A percentile compares a stretch with the other conserved stretches of the same genome.
Evolutionary conservation across 1,139 yeast species (phyloP).

Genomic region (Sugiyamaella grinbergsii): DNA sequence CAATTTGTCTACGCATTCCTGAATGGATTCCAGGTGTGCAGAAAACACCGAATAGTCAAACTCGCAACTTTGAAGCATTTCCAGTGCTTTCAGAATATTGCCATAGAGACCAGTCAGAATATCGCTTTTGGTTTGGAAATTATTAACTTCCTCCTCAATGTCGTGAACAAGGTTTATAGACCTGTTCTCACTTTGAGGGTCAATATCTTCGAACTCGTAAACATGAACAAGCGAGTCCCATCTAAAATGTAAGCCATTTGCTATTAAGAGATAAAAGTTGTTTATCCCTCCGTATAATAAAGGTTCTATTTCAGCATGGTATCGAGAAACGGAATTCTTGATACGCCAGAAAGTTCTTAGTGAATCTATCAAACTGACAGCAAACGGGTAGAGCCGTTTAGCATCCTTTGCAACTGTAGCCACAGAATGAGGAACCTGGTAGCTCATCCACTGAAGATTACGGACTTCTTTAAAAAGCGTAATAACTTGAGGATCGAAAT

Average conservation of each 20-base stretch:
- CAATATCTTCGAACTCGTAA: conserved; percentile 44
- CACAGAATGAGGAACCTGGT: conserved; percentile 59
- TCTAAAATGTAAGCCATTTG: conserved; percentile 44
- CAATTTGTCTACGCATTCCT: conserved; percentile 48
- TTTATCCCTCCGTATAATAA: conserved; percentile 49
- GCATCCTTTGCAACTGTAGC: conserved; percentile 50
- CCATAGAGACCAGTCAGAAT: conserved; percentile 33
- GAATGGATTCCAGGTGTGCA: conserved; percentile 43
- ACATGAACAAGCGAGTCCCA: conserved; percentile 64
- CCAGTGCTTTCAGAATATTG: conserved; percentile 33
- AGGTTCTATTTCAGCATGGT: conserved; percentile 47
- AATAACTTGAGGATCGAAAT: conserved; percentile 54
- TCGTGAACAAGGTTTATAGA: conserved; percentile 47
- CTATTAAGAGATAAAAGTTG: conserved; percentile 41
- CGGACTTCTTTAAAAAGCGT: conserved; percentile 56
- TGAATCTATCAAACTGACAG: conserved; percentile 57
- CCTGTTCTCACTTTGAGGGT: conserved; percentile 43
- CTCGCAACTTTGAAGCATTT: conserved; percentile 40
- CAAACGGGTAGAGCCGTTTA: conserved; percentile 58
- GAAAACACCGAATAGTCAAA: conserved; percentile 37
- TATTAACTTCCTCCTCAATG: conserved; percentile 47
- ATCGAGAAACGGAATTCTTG: conserved; percentile 25
- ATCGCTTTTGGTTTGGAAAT: conserved; percentile 45
- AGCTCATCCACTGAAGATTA: conserved; percentile 55
- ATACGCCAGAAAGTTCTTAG: conserved; percentile 37